Conservation (phyloP, 352 stramenopile species). For the Phytophthora cactorum region DNA sequence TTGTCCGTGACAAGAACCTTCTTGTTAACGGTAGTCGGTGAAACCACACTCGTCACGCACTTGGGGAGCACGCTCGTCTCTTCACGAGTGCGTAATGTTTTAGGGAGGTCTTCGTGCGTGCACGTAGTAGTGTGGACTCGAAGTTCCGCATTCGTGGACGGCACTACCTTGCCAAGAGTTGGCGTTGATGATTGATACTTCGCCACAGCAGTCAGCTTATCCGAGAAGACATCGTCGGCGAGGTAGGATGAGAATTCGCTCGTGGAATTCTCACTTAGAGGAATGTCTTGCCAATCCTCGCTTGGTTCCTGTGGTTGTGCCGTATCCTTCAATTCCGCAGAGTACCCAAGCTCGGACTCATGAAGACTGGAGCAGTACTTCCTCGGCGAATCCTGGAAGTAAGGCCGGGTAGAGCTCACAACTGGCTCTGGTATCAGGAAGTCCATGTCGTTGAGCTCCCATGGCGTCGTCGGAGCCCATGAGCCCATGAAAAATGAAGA, state of each 20-base stretch:
- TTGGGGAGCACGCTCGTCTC: constrained; percentile 10
- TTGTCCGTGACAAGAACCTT: constrained; percentile 58
- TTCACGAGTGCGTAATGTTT: neutral
- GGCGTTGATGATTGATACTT: neutral
- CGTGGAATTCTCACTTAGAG: constrained; percentile 8
- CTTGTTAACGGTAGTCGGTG: constrained; percentile 46
- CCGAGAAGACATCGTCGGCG: constrained; percentile 22
- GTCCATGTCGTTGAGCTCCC: constrained; percentile 45
- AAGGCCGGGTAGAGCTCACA: neutral
- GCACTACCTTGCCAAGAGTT: neutral
- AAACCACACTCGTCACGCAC: constrained; percentile 29
- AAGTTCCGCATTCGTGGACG: neutral
- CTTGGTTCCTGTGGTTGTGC: constrained; percentile 14
- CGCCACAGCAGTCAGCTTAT: neutral
- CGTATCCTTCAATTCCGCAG: constrained; percentile 16
- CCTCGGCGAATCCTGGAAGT: constrained; percentile 16
- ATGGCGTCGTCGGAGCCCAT: constrained; percentile 16
- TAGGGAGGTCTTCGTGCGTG: neutral
- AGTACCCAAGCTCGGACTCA: constrained; percentile 14
- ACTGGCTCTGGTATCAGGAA: constrained; percentile 34
- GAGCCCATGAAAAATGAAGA: constrained; percentile 49
- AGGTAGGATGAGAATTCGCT: constrained; percentile 26
- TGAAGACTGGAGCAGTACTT: constrained; percentile 13
- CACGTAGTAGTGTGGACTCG: constrained; percentile 19
- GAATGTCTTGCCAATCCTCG: constrained; percentile 27